These are phyloP conservation scores for Solanum pennellii DNA, from an alignment of 257 asterid species.

Conservation along the genomic window DNA sequence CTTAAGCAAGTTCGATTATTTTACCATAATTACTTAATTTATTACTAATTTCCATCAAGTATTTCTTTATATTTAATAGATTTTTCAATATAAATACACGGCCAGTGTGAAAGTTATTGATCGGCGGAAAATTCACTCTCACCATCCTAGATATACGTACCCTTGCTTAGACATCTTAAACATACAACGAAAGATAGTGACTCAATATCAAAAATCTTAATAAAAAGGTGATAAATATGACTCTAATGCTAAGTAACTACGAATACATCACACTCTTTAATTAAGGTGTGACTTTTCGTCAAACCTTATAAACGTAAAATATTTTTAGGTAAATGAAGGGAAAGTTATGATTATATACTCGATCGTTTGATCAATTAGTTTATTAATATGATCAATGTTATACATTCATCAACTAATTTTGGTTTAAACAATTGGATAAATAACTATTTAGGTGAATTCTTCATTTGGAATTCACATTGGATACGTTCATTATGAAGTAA, in stretches of 20 bases:
- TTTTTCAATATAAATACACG: background rate
- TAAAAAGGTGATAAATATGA: background rate
- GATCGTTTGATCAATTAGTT: background rate
- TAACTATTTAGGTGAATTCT: background rate
- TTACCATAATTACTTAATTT: background rate
- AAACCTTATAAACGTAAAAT: no score
- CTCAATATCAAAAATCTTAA: background rate
- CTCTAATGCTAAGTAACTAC: background rate
- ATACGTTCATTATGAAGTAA: no score
- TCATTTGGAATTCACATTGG: background rate
- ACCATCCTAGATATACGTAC: background rate
- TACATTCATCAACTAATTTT: background rate
- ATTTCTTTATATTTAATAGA: background rate
- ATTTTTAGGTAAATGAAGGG: background rate
- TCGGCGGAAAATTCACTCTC: rapidly evolving
- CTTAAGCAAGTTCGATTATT: background rate
- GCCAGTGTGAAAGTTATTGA: rapidly evolving
- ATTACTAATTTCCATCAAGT: background rate
- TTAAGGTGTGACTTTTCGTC: background rate
- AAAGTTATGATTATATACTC: background rate
- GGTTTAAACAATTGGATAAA: no score
- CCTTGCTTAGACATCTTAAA: background rate
- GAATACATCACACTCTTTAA: background rate
- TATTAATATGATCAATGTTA: background rate
- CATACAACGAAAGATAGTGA: background rate